These are phyloP conservation scores for Pichia sp. DNA, from an alignment of 1,139 yeast species.

Conservation along the genomic window DNA sequence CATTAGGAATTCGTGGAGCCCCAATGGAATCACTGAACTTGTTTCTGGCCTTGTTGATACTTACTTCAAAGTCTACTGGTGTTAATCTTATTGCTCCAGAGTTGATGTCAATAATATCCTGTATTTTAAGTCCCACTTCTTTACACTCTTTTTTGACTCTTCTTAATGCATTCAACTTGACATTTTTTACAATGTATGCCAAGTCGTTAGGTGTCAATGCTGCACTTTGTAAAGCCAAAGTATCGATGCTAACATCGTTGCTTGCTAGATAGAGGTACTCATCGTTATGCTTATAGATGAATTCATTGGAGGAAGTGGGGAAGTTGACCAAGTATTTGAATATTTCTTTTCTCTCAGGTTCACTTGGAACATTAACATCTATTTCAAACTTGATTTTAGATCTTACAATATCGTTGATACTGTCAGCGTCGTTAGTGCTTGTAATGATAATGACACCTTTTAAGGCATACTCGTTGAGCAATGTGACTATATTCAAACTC, in stretches of 20 bases:
- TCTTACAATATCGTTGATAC: constrained; percentile 61
- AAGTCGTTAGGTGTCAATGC: constrained; percentile 88
- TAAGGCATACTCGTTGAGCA: constrained; percentile 54
- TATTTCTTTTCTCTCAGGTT: constrained; percentile 62
- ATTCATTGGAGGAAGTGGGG: constrained; percentile 3
- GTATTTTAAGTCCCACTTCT: constrained; percentile 18
- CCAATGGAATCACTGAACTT: constrained; percentile 93
- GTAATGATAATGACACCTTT: constrained; percentile 52
- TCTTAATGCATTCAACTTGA: constrained; percentile 55
- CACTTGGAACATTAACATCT: constrained; percentile 72
- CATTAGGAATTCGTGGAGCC: constrained; percentile 93
- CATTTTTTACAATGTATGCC: constrained; percentile 61
- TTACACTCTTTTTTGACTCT: constrained; percentile 39
- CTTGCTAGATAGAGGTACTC: constrained; percentile 30
- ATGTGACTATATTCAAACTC: constrained; percentile 53
- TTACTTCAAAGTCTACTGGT: constrained; percentile 63
- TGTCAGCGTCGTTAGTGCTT: constrained; percentile 70
- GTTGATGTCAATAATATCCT: constrained; percentile 29
- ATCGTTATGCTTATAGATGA: constrained; percentile 2
- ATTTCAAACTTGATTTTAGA: constrained; percentile 74
- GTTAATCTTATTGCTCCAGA: constrained; percentile 55
- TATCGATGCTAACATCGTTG: constrained; percentile 53
- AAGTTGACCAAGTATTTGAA: constrained; percentile 46
- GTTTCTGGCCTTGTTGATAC: constrained; percentile 78
- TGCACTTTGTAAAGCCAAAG: constrained; percentile 82